Conservation (phyloP, 2,329 filamentous ascomycete genomes). For the Colletotrichum aenigma region DNA sequence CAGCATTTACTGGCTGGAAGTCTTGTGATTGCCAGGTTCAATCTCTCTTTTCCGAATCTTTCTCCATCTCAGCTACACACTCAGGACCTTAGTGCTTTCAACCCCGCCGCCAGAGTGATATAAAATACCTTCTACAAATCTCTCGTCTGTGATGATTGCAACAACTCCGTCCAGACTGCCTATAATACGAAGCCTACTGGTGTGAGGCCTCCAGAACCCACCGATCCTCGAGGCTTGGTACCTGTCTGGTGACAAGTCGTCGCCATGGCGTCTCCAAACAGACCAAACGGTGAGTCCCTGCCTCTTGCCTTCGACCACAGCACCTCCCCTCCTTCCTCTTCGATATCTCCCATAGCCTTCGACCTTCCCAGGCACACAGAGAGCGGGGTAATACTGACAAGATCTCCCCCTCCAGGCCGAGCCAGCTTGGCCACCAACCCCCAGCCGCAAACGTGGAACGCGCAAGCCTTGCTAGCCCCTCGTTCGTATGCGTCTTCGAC, state of each 20-base stretch:
- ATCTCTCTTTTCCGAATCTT: neutral
- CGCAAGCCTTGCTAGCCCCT: conserved; percentile 18
- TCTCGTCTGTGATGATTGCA: conserved; percentile 16
- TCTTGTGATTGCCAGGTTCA: neutral
- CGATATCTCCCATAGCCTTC: neutral
- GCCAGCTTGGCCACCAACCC: conserved; percentile 6
- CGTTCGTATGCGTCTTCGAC: conserved; percentile 4
- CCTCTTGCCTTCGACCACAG: neutral
- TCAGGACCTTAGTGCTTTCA: neutral
- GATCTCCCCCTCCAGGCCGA: conserved; percentile 1
- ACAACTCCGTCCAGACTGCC: neutral
- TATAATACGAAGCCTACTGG: neutral
- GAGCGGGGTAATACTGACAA: conserved; percentile 1
- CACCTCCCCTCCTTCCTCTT: neutral
- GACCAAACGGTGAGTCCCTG: conserved; percentile 12
- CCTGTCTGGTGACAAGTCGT: neutral
- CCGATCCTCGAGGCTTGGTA: neutral
- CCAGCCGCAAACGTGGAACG: conserved; percentile 19
- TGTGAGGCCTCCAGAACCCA: neutral
- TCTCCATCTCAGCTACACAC: neutral
- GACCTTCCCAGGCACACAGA: neutral
- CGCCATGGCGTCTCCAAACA: conserved; percentile 21
- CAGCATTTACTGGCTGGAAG: neutral
- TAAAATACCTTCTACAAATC: neutral
- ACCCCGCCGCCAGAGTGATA: neutral